phyloP scores from a whole-genome alignment of 2,329 filamentous ascomycete genomes.

The Botrytis galanthina region DNA sequence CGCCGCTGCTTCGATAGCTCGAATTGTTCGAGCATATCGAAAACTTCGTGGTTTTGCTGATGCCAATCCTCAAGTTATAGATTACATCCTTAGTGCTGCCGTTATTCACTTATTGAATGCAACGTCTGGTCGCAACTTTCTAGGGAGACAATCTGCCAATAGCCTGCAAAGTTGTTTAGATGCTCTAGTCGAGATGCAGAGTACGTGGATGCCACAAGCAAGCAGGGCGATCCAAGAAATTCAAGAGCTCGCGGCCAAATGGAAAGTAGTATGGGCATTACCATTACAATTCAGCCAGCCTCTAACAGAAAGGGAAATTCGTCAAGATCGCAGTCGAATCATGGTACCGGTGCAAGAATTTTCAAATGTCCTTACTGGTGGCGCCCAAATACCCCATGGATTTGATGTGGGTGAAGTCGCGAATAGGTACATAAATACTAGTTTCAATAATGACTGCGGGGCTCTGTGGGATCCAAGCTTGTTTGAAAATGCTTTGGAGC shows the following conservation, averaged over 20 bases:
- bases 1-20: not conserved
- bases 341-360: no score
- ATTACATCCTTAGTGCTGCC: not conserved
- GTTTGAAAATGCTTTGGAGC: conserved; percentile 5
- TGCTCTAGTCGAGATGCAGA: conserved; percentile 1
- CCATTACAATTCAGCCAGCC: not conserved
- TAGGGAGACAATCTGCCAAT: conserved; percentile 8
- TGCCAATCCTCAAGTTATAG: not conserved
- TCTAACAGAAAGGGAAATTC: not conserved
- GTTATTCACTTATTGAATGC: conserved; percentile 4
- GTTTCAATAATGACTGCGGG: not conserved
- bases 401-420: not conserved
- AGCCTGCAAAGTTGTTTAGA: not conserved
- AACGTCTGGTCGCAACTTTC: not conserved
- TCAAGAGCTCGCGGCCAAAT: conserved; percentile 3
- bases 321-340: not conserved
- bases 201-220: not conserved
- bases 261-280: conserved; percentile 1
- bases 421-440: not conserved
- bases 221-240: conserved; percentile 4
- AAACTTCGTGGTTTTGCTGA: not conserved
- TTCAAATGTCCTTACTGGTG: not conserved
- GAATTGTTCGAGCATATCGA: conserved; percentile 6
- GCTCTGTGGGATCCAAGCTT: not conserved
- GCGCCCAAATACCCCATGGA: not conserved